Evolutionary conservation across 306 rosid genomes (phyloP).

Genomic region (Canavalia gladiata): DNA sequence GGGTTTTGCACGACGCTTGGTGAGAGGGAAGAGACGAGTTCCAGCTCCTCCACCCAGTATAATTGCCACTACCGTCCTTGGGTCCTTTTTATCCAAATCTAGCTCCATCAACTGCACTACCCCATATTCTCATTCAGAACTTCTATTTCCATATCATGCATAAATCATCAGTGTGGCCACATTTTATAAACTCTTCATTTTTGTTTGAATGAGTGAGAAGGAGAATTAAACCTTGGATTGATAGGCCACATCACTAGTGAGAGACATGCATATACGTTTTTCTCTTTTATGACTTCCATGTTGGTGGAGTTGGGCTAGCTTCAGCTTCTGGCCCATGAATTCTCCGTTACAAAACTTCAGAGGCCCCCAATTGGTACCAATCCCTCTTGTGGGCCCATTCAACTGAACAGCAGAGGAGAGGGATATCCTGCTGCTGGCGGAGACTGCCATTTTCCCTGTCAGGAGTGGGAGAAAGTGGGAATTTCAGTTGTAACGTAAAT

Average conservation of each 20-base stretch:
- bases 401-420: slow-evolving; percentile 46
- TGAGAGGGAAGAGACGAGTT: slow-evolving; percentile 94
- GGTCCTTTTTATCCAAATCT: slow-evolving; percentile 62
- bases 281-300: not conserved
- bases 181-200: no score
- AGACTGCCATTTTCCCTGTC: slow-evolving; percentile 50
- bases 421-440: slow-evolving; percentile 47
- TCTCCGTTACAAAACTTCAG: slow-evolving; percentile 48
- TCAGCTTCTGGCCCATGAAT: slow-evolving; percentile 51
- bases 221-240: slow-evolving; percentile 50
- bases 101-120: slow-evolving; percentile 72
- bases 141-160: slow-evolving; percentile 8
- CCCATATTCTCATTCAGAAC: slow-evolving; percentile 42
- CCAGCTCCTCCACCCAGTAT: slow-evolving; percentile 99
- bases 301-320: not conserved
- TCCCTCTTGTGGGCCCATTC: slow-evolving; percentile 35
- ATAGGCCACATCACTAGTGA: slow-evolving; percentile 42
- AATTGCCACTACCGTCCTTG: slow-evolving; percentile 83
- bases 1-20: slow-evolving; percentile 93
- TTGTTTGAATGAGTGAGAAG: no score
- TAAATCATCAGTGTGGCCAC: not conserved
- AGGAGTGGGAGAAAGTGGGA: slow-evolving; percentile 32
- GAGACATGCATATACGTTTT: slow-evolving; percentile 48
- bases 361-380: slow-evolving; percentile 23
- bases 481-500: not conserved